A percentile compares a stretch with the other conserved stretches of the same genome.
Conservation (phyloP, 129 eudicot genomes). For the Saposhnikovia divaricata region DNA sequence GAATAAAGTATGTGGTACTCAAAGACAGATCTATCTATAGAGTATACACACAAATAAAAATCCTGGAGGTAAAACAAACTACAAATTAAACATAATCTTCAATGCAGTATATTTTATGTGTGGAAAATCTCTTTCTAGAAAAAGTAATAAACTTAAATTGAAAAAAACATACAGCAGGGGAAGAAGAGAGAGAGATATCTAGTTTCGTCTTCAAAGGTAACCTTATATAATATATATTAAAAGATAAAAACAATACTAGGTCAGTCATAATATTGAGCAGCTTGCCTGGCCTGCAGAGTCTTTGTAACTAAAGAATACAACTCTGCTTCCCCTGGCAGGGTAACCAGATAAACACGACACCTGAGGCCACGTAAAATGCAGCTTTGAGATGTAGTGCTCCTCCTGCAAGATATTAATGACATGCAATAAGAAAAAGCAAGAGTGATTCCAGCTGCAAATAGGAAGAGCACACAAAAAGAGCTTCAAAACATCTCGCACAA, state of each 20-base stretch:
- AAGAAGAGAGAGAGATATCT: no score
- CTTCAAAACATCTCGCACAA: background rate
- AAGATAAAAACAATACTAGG: background rate
- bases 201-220: background rate
- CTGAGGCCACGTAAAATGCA: slow-evolving; percentile 84
- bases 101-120: background rate
- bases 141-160: no score
- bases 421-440: background rate
- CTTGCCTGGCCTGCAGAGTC: slow-evolving; percentile 62
- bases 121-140: background rate
- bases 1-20: background rate
- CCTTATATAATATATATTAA: background rate
- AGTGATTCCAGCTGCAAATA: background rate
- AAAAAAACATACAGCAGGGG: no score
- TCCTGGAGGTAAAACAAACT: background rate
- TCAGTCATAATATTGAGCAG: slow-evolving; percentile 2
- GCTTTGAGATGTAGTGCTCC: slow-evolving; percentile 66
- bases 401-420: slow-evolving; percentile 35
- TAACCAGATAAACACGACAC: slow-evolving; percentile 63
- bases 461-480: background rate
- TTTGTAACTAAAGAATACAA: slow-evolving; percentile 55
- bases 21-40: background rate
- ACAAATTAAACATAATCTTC: background rate
- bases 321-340: slow-evolving; percentile 74
- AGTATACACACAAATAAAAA: background rate